These are phyloP conservation scores for Termitomyces sp. DNA, from an alignment of 768 basidiomycete genomes.

Conservation along the genomic window DNA sequence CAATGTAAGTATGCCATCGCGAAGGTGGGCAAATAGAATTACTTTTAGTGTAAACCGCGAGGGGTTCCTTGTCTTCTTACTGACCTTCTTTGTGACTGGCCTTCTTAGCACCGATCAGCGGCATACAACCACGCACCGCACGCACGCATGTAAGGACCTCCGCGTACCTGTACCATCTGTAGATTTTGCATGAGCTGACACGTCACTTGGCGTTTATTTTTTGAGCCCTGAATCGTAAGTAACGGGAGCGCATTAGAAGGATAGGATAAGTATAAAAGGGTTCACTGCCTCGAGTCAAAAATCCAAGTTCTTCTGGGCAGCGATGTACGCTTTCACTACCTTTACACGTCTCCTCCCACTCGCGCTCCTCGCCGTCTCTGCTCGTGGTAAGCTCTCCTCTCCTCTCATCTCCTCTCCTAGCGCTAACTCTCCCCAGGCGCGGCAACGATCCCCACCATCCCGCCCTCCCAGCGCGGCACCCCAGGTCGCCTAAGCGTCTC, in stretches of 20 bases:
- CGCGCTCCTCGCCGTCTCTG: slow-evolving; percentile 8
- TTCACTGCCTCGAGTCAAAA: not conserved
- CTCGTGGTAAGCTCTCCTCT: not conserved
- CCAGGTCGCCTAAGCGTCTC: slow-evolving; percentile 1
- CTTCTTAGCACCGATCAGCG: not conserved
- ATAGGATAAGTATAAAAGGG: not conserved
- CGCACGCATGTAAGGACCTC: not conserved
- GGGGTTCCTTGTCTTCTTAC: too few species aligned
- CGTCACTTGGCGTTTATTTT: not conserved
- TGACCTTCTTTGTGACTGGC: not conserved
- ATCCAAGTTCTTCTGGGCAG: not conserved
- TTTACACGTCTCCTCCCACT: slow-evolving; percentile 11
- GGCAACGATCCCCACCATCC: not conserved
- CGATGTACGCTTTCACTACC: slow-evolving; percentile 6
- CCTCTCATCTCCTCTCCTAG: not conserved
- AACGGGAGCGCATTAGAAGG: not conserved
- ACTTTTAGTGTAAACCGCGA: not conserved
- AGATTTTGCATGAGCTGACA: not conserved
- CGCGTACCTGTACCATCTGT: not conserved
- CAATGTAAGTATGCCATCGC: not conserved
- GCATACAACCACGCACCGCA: not conserved
- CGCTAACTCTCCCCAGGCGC: not conserved
- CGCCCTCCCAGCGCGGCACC: slow-evolving; percentile 8
- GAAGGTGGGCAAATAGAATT: not conserved
- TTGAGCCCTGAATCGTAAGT: not conserved